Base-by-base conservation (phyloP, 805 yeast genomes). In the Yueomyces sinensis region DNA sequence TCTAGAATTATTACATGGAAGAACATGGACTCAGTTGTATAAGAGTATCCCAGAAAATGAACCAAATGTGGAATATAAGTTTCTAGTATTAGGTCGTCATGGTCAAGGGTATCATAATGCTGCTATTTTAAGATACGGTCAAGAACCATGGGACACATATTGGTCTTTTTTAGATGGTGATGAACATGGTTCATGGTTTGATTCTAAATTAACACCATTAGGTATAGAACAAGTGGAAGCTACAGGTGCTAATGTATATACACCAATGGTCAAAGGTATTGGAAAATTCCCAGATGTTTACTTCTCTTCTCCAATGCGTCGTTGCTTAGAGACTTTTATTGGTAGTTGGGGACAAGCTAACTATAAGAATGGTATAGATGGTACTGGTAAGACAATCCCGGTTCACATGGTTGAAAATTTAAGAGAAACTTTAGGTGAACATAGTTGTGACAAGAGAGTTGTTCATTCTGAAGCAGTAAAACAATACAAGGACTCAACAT, bases 31-130 rank as follows among this genome's bases (percentile, higher is more conserved):
- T 24, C 40, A 45, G 18, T 34, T 50, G 6, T 46, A 41, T 29
- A 32, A 42, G 13, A 31, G 47, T 2, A 31, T 50, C 9, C 56
- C 56, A 1, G 19, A 30, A 3, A 47, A 49, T 17, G 47, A 49
- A 1, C 43, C 27, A 2, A 37, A 36, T 1, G 29, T 33, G 14
- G 38, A 40, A n/a, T 49, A 50, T 32, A 47, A 47, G 32, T 30
- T 50, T 34, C 17, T 44, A 6, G 30, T 45, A 1, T 31, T 49
- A 5, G 52, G 49, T 61, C 63, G 84, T 48, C 84, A 77, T 44
- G 84, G 83, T 5, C 81, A 76, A 50, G 84, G 83, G 0, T 69
- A 56, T 47, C 86, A 77, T 41, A 77, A 77, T 44, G 59, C 62
- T 31, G 66, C 71, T 3, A 71, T 74, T 13, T 57, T 55, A 17